Percentiles rank a stretch among this genome's conserved stretches.
phyloP scores from a whole-genome alignment of 495 filamentous ascomycete genomes.

The Hypoxylon lienhwacheense region DNA sequence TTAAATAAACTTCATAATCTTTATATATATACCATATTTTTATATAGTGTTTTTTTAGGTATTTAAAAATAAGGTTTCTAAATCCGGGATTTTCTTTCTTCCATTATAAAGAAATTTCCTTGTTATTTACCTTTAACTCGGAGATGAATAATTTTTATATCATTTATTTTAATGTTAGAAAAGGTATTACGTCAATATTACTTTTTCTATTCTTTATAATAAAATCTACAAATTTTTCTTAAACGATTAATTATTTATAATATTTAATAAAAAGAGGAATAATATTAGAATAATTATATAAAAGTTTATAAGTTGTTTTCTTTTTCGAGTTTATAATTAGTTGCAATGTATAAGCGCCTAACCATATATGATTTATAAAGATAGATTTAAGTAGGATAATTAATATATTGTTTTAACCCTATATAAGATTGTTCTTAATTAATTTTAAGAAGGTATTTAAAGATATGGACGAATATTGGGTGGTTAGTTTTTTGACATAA shows the following conservation, averaged over 20 bases:
- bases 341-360: background rate
- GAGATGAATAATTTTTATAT: background rate
- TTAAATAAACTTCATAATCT: background rate
- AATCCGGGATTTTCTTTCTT: background rate
- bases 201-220: no score
- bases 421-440: background rate
- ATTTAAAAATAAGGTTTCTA: background rate
- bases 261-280: background rate
- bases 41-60: background rate
- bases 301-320: background rate
- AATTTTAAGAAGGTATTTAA: background rate
- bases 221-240: no score
- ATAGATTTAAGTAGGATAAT: background rate
- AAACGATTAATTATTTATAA: background rate
- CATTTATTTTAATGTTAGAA: background rate
- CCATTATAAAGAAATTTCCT: background rate
- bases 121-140: background rate
- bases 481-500: background rate
- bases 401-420: background rate
- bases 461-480: background rate
- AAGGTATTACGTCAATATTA: no score
- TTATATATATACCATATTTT: background rate
- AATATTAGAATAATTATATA: background rate
- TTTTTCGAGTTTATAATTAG: background rate
- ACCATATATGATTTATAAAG: background rate